Conservation (phyloP, 2,329 filamentous ascomycete species). For the Monilinia aucupariae region DNA sequence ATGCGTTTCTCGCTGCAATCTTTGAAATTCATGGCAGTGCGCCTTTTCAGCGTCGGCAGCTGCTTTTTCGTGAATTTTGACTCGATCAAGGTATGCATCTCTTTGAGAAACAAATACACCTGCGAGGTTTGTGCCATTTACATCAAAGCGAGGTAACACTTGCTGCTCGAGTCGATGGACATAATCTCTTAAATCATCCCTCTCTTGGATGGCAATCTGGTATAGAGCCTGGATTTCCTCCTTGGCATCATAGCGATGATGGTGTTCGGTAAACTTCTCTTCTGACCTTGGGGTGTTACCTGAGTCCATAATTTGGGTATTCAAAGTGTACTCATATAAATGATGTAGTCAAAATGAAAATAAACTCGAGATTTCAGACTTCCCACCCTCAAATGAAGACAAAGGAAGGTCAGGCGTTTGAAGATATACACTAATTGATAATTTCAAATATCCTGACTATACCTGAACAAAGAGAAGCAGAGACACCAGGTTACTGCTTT, state of each 20-base stretch:
- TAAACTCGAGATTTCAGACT: neutral
- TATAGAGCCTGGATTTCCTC: neutral
- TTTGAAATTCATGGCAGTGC: neutral
- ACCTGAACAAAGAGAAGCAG: neutral
- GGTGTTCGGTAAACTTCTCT: neutral
- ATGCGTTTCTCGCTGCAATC: neutral
- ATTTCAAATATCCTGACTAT: neutral
- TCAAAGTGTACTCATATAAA: neutral
- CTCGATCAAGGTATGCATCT: conserved; percentile 1
- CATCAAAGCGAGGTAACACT: neutral
- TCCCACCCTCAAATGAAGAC: neutral
- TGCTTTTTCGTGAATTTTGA: neutral
- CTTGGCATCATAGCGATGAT: neutral
- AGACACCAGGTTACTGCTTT: neutral
- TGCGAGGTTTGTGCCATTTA: conserved; percentile 4
- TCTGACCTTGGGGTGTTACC: neutral
- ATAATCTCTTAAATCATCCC: conserved; percentile 7
- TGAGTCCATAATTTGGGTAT: neutral
- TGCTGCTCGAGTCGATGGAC: conserved; percentile 3
- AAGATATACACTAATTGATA: neutral
- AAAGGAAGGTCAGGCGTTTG: neutral
- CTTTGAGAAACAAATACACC: neutral
- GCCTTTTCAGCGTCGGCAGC: neutral
- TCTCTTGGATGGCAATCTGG: neutral
- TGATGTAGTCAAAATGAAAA: neutral